Evolutionary conservation across 176 grass and related monocot genomes (phyloP).

Genomic region (Cymbopogon citratus): DNA sequence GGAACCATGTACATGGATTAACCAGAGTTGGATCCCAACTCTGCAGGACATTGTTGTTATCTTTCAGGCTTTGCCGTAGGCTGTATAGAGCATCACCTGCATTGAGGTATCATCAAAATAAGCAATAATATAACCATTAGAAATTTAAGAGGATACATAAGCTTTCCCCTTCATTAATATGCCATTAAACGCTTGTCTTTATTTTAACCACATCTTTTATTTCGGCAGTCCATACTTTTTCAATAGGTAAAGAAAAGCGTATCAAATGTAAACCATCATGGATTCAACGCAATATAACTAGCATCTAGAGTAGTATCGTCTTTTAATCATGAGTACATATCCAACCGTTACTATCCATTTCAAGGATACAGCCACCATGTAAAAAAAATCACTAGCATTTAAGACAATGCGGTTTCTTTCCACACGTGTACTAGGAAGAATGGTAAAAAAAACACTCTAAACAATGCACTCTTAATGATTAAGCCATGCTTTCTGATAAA

Average conservation of each 20-base stretch:
- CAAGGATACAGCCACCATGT: background rate
- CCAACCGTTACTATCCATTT: background rate
- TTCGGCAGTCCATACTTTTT: background rate
- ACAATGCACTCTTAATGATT: background rate
- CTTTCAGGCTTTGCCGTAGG: conserved; percentile 58
- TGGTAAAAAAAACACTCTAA: background rate
- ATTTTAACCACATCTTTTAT: background rate
- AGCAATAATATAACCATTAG: conserved; percentile 4
- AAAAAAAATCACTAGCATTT: conserved; percentile 9
- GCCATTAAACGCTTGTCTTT: background rate
- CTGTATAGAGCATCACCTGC: conserved; percentile 74
- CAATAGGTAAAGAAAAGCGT: background rate
- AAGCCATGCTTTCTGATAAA: background rate
- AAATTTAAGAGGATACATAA: conserved; percentile 6
- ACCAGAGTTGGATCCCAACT: conserved; percentile 85
- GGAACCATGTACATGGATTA: conserved; percentile 91
- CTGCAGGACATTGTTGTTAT: conserved; percentile 63
- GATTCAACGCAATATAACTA: background rate
- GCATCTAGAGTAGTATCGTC: background rate
- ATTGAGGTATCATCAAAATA: conserved; percentile 25
- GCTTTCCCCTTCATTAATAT: background rate
- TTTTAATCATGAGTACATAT: background rate
- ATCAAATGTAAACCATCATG: background rate
- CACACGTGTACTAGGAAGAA: background rate
- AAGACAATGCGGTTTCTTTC: background rate